phyloP scores from a whole-genome alignment of 331 rosid species.

The Quercus phellos region DNA sequence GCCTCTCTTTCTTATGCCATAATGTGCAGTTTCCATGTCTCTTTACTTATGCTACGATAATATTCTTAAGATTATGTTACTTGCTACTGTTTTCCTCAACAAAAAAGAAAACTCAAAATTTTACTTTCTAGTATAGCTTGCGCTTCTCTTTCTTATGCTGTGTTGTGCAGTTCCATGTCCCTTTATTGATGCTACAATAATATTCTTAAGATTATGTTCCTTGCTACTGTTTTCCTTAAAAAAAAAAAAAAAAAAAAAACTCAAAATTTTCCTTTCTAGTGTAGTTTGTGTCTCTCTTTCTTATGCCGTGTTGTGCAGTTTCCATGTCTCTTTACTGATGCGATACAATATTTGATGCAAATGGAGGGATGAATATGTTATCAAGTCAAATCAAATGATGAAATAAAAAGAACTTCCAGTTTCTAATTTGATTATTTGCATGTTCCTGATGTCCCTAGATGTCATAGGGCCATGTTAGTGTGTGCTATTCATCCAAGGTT shows the following conservation, averaged over 20 bases:
- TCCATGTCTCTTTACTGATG: neutral
- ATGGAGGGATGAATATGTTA: slow-evolving; percentile 5
- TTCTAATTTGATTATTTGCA: neutral
- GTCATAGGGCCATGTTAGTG: neutral
- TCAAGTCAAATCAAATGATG: neutral
- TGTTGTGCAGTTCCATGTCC: neutral
- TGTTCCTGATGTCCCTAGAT: neutral
- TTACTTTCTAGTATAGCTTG: neutral
- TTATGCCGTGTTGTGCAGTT: neutral
- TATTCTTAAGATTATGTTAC: no score
- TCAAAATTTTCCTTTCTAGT: neutral
- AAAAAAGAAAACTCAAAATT: neutral
- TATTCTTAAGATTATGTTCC: no score
- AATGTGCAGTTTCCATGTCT: neutral
- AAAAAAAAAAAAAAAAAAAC: neutral
- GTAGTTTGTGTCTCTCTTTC: neutral
- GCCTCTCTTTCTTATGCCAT: neutral
- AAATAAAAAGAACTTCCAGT: neutral
- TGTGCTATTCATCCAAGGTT: neutral
- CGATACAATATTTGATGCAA: slow-evolving; percentile 1
- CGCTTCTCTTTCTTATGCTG: neutral
- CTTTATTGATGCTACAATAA: neutral
- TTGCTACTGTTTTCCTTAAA: no score
- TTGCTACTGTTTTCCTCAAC: no score
- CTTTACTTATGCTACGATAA: neutral